A percentile compares a stretch with the other conserved stretches of the same genome.
These are phyloP conservation scores for Saccharomyces hybrid DNA, from an alignment of 1,139 yeast genomes.

Conservation along the genomic window DNA sequence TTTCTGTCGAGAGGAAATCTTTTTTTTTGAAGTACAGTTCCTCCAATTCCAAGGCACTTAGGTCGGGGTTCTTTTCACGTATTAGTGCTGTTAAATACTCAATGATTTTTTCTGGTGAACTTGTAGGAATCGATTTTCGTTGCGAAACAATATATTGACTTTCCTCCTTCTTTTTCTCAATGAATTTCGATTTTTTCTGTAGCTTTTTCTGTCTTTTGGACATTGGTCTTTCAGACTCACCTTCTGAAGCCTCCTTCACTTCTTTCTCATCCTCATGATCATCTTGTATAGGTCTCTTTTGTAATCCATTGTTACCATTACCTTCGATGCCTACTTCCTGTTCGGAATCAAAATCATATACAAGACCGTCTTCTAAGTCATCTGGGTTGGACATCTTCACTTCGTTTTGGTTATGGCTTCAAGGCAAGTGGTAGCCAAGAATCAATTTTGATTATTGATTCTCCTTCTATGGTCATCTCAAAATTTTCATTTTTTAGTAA, in stretches of 20 bases:
- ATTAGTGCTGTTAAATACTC: constrained; percentile 29
- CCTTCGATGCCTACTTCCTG: constrained; percentile 7
- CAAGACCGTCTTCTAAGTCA: constrained; percentile 31
- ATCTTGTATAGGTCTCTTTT: constrained; percentile 7
- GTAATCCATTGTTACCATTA: constrained; percentile 5
- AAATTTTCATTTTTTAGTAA: not conserved
- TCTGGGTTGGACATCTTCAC: constrained; percentile 26
- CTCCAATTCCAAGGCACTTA: constrained; percentile 31
- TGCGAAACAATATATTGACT: constrained; percentile 25
- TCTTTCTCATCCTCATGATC: constrained; percentile 6
- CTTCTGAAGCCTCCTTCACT: not conserved
- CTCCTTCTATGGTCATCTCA: not conserved
- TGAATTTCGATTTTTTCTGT: constrained; percentile 24
- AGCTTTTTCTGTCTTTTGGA: constrained; percentile 32
- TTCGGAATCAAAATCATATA: constrained; percentile 20
- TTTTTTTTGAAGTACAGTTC: constrained; percentile 29
- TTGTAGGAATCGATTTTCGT: constrained; percentile 24
- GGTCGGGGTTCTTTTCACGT: constrained; percentile 28
- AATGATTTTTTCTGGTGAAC: constrained; percentile 22
- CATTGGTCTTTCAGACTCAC: constrained; percentile 6
- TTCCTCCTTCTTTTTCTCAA: constrained; percentile 27
- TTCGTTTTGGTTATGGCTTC: not conserved
- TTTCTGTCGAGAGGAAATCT: constrained; percentile 27
- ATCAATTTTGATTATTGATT: not conserved
- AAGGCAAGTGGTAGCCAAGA: not conserved